A percentile compares a stretch with the other conserved stretches of the same genome.
Conservation (phyloP, 306 rosid genomes). For the Trifolium repens region DNA sequence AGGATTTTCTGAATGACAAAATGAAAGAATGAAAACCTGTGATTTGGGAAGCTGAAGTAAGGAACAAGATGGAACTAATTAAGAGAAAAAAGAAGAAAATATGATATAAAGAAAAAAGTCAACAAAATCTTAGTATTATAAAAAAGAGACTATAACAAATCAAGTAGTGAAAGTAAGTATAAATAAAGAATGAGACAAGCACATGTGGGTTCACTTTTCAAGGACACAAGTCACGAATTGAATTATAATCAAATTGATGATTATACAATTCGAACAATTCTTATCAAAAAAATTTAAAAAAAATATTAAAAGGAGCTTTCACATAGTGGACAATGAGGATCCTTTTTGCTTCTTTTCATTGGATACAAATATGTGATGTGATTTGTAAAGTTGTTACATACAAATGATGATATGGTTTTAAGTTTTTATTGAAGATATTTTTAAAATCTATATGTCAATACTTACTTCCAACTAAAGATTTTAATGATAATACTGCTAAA, state of each 20-base stretch:
- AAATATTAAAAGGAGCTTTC: too few species aligned
- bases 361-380: neutral
- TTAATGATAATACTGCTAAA: too few species aligned
- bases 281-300: too few species aligned
- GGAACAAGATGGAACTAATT: neutral
- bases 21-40: neutral
- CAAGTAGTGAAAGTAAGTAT: neutral
- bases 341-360: too few species aligned
- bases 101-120: too few species aligned
- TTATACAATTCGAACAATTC: too few species aligned
- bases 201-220: too few species aligned
- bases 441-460: too few species aligned
- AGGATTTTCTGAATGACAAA: neutral
- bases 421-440: neutral
- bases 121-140: too few species aligned
- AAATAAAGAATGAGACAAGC: neutral
- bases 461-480: too few species aligned
- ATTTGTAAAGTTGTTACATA: neutral
- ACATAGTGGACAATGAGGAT: neutral
- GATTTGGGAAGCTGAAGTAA: neutral
- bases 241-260: too few species aligned
- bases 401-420: neutral
- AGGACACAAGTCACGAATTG: too few species aligned
- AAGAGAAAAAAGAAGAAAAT: neutral
- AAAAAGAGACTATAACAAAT: neutral